These are phyloP conservation scores for Iberis pinnata DNA, from an alignment of 345 rosid genomes.

Conservation along the genomic window DNA sequence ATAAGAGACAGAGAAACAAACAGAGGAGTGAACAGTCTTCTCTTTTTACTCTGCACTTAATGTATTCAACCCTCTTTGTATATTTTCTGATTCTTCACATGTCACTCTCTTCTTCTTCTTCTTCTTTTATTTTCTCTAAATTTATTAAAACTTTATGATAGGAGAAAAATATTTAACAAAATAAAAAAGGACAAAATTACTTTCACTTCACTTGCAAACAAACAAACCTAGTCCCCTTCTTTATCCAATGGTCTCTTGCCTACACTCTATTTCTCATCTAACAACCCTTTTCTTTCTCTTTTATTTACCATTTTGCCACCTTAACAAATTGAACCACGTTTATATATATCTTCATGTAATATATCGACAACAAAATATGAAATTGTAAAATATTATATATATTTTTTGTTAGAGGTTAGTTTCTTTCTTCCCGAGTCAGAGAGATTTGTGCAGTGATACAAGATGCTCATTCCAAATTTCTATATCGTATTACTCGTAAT, in stretches of 20 bases:
- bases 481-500: slow-evolving; percentile 7
- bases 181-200: slow-evolving; percentile 23
- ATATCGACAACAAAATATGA: neutral
- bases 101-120: slow-evolving; percentile 19
- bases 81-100: slow-evolving; percentile 26
- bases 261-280: slow-evolving; percentile 25
- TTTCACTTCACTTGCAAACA: slow-evolving; percentile 32
- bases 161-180: slow-evolving; percentile 13
- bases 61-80: neutral
- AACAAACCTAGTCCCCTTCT: slow-evolving; percentile 36
- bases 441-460: slow-evolving; percentile 28
- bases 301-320: slow-evolving; percentile 20
- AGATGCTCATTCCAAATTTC: slow-evolving; percentile 20
- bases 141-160: too few species aligned
- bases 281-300: slow-evolving; percentile 16
- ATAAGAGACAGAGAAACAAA: slow-evolving; percentile 31
- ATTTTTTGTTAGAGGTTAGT: slow-evolving; percentile 3
- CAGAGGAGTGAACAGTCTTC: slow-evolving; percentile 5
- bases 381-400: neutral
- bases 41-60: neutral
- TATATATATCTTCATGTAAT: neutral
- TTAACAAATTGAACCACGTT: neutral
- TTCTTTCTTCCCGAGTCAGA: slow-evolving; percentile 19
- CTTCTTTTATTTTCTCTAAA: neutral
- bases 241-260: slow-evolving; percentile 30